phyloP scores from a whole-genome alignment of 139 green algal species.

The Volvox reticuliferus region DNA sequence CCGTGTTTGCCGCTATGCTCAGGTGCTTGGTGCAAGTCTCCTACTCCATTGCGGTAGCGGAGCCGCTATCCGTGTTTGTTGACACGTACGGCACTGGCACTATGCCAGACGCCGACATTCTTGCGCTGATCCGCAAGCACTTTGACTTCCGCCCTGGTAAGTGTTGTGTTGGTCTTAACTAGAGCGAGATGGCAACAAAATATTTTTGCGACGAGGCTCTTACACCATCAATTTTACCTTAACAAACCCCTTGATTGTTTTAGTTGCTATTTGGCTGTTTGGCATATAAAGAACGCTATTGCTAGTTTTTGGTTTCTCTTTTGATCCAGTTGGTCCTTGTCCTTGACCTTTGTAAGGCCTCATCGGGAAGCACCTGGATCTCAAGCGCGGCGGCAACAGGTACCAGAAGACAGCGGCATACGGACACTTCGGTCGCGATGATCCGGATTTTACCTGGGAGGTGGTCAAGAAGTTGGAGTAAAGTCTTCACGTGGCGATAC shows the following conservation, averaged over 20 bases:
- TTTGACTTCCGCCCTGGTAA: constrained; percentile 97
- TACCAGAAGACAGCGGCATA: constrained; percentile 98
- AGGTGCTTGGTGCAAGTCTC: constrained; percentile 86
- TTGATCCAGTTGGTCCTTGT: no score
- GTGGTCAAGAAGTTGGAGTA: constrained; percentile 53
- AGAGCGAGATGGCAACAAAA: no score
- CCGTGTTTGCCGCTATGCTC: neutral
- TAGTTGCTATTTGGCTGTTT: no score
- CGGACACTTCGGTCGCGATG: constrained; percentile 96
- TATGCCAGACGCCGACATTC: constrained; percentile 91
- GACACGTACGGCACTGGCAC: constrained; percentile 98
- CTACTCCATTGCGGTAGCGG: constrained; percentile 97
- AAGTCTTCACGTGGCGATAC: no score
- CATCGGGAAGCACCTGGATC: constrained; percentile 93
- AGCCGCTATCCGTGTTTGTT: constrained; percentile 97
- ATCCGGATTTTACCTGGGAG: constrained; percentile 97
- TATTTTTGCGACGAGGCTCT: no score
- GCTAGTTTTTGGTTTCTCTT: no score
- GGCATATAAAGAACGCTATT: no score
- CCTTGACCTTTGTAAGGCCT: constrained; percentile 64
- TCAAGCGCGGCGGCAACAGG: constrained; percentile 91
- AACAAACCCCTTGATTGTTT: no score
- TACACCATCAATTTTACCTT: no score
- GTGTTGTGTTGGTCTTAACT: no score
- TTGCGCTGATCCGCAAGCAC: constrained; percentile 85